Evolutionary conservation across 495 filamentous ascomycete genomes (phyloP), one percentile per base, ranked within the genome.

Genomic region (Symbiotaphrina buchneri): DNA sequence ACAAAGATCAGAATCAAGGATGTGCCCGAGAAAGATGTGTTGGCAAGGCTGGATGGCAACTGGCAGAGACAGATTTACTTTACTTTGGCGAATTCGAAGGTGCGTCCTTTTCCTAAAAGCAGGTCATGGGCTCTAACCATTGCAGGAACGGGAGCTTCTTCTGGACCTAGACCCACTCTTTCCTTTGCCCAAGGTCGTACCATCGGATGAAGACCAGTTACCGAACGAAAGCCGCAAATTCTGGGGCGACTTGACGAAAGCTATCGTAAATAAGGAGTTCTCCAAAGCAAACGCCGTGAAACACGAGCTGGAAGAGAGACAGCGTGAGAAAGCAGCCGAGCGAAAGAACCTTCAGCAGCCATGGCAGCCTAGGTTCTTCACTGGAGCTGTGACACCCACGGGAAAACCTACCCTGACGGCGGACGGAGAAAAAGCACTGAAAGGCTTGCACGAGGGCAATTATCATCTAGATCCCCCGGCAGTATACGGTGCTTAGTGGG

Each of bases 311-410:
- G 85, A 97, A 51, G 84, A 97, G 43, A 63, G 67, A 13, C 85
- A 97, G 49, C 63, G 85, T 21, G 63, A 76, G 40, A 81, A 74
- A 49, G 82, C 80, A 1, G 66, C 74, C n/a, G 70, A 81, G 38
- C 60, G 85, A 17, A 70, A 78, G 37, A 58, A 54, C 8, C 61
- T 58, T 6, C 58, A 64, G 11, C 61, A 63, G 29, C 58, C 71
- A 11, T 95, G 79, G 77, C 60, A 71, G 36, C 87, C 87, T n/a
- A 59, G 81, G 16, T 97, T 93, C 51, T 97, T 97, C 47, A 74
- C 67, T 3, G 68, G 71, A 6, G 65, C 63, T 1, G 65, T 74
- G 6, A 74, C 73, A 35, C 71, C 76, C 14, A 49, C 67, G 10
- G 83, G 84, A 4, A 77, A 68, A 47, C 84, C 84, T 0, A 62